Conservation (phyloP, 306 rosid species). For the Ammopiptanthus mongolicus region DNA sequence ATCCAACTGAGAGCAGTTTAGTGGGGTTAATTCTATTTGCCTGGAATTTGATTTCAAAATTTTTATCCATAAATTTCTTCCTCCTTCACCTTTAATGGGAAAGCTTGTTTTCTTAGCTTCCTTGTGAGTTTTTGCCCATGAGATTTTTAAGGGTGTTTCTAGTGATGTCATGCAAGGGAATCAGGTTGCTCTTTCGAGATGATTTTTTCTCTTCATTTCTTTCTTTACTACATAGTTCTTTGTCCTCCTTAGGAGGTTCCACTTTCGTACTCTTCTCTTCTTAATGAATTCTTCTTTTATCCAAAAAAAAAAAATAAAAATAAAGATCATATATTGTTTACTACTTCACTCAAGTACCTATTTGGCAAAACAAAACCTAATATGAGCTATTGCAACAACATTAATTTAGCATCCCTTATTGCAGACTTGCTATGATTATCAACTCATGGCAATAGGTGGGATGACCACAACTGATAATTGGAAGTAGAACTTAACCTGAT, state of each 20-base stretch:
- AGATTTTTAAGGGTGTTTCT: not conserved
- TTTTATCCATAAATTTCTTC: not conserved
- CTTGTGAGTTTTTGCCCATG: not conserved
- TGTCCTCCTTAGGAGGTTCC: not conserved
- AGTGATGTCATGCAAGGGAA: not conserved
- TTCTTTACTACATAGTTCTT: not conserved
- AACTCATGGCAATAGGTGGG: conserved; percentile 8
- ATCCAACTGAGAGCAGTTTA: not conserved
- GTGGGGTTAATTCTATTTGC: not conserved
- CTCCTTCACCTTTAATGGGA: not conserved
- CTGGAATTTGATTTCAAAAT: not conserved
- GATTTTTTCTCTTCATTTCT: not conserved
- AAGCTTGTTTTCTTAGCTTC: conserved; percentile 11
- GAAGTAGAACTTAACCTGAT: conserved; percentile 61
- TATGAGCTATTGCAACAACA: not conserved
- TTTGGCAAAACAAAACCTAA: not conserved
- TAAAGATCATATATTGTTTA: not conserved
- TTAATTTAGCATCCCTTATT: conserved; percentile 5
- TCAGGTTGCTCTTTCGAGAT: not conserved
- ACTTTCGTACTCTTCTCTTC: not conserved
- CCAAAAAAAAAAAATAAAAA: not conserved
- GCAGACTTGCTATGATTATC: conserved; percentile 18
- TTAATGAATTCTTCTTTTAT: not conserved
- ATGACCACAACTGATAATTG: not conserved
- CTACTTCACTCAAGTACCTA: not conserved